Evolutionary conservation across 2,329 filamentous ascomycete genomes (phyloP).

Genomic region (Dothideomycetes sp.): DNA sequence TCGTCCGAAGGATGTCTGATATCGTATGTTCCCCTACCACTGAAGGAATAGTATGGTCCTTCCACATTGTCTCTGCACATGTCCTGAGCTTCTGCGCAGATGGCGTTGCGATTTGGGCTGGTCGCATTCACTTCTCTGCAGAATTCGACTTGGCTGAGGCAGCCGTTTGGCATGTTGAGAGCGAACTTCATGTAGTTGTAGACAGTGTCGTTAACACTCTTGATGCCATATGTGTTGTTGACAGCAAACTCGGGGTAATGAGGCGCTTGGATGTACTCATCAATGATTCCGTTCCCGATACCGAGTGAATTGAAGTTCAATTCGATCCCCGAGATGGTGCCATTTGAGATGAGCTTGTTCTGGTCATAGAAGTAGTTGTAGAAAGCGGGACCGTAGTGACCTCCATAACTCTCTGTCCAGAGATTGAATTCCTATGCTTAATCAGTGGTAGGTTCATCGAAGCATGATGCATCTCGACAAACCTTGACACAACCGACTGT

Average conservation of each 20-base stretch:
- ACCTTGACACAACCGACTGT: too few species aligned
- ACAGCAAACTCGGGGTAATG: conserved; percentile 45
- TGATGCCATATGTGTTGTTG: conserved; percentile 49
- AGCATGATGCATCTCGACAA: too few species aligned
- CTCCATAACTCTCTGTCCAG: conserved; percentile 46
- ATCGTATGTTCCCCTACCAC: conserved; percentile 51
- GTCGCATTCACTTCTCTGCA: conserved; percentile 40
- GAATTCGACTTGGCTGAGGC: conserved; percentile 38
- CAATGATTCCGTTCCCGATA: conserved; percentile 50
- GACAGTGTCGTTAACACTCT: conserved; percentile 47
- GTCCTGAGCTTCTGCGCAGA: conserved; percentile 47
- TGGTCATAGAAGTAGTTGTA: conserved; percentile 48
- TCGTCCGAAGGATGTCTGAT: conserved; percentile 47
- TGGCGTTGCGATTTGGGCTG: conserved; percentile 29
- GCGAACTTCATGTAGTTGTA: conserved; percentile 52
- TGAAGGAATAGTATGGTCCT: conserved; percentile 45
- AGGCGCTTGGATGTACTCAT: conserved; percentile 41
- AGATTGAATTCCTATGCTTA: conserved; percentile 47
- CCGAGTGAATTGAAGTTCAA: conserved; percentile 45
- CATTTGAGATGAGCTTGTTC: conserved; percentile 43
- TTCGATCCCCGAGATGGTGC: conserved; percentile 20
- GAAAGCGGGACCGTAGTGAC: conserved; percentile 50
- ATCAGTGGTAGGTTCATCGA: too few species aligned
- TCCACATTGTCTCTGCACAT: conserved; percentile 52
- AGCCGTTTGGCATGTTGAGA: conserved; percentile 39